phyloP scores from a whole-genome alignment of 2,329 filamentous ascomycete genomes.

The Penicillium griseofulvum region DNA sequence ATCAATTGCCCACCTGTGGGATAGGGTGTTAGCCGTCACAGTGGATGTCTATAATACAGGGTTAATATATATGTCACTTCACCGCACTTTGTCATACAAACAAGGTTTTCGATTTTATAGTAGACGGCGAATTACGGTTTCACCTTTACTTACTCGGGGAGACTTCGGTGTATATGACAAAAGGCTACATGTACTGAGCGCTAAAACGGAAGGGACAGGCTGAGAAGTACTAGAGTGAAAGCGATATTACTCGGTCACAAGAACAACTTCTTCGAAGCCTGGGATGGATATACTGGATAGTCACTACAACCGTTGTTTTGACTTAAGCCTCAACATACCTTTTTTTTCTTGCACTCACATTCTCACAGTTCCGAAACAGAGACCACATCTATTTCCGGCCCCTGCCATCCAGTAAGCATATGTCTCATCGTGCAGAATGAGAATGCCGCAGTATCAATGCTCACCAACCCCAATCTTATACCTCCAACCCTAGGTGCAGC shows the following conservation, averaged over 20 bases:
- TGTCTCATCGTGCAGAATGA: slow-evolving; percentile 41
- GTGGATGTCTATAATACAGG: neutral
- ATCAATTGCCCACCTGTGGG: neutral
- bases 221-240: too few relatives aligned
- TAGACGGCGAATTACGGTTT: too few relatives aligned
- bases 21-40: neutral
- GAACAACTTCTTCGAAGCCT: neutral
- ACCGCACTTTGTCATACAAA: neutral
- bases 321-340: slow-evolving; percentile 48
- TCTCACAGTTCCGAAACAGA: slow-evolving; percentile 14
- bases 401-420: slow-evolving; percentile 39
- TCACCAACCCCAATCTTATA: slow-evolving; percentile 46
- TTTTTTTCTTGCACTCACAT: slow-evolving; percentile 53
- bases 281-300: neutral
- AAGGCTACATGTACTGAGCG: too few relatives aligned
- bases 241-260: too few relatives aligned
- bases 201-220: too few relatives aligned
- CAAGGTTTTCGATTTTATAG: neutral
- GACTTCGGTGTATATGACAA: too few relatives aligned
- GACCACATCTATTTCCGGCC: neutral
- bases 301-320: slow-evolving; percentile 47
- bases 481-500: slow-evolving; percentile 51
- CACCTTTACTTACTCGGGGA: too few relatives aligned
- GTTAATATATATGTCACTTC: neutral
- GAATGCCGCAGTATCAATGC: slow-evolving; percentile 22